These are phyloP conservation scores for Cantharellus anzutake DNA, from an alignment of 768 basidiomycete species.

Conservation along the genomic window DNA sequence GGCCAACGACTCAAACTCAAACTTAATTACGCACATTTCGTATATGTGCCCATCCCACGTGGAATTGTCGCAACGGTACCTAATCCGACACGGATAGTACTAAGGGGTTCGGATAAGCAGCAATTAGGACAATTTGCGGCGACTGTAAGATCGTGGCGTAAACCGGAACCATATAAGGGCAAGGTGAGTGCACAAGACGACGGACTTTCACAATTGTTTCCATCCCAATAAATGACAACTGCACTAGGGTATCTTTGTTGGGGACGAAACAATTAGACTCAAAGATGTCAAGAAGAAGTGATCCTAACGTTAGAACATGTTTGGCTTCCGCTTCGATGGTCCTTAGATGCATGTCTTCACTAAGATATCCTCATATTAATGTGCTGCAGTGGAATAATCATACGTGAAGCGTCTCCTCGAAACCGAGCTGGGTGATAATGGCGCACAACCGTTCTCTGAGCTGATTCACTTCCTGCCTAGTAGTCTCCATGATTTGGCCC, in stretches of 20 bases:
- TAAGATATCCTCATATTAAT: too few species aligned
- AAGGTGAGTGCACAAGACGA: conserved; percentile 40
- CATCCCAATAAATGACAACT: conserved; percentile 1
- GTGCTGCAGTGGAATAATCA: too few species aligned
- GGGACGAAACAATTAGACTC: conserved; percentile 78
- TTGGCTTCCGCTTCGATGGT: too few species aligned
- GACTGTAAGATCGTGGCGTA: conserved; percentile 60
- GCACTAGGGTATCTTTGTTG: conserved; percentile 75
- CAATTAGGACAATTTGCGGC: conserved; percentile 75
- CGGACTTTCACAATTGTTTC: not conserved
- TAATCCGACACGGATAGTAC: conserved; percentile 60
- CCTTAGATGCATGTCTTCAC: too few species aligned
- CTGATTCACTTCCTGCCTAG: too few species aligned
- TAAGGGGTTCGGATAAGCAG: conserved; percentile 79
- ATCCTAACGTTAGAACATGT: not conserved
- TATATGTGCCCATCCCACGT: conserved; percentile 63
- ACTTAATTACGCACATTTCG: conserved; percentile 79
- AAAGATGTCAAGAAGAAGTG: conserved; percentile 95
- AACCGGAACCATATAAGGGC: conserved; percentile 94
- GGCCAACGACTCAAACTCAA: conserved; percentile 72
- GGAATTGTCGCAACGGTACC: conserved; percentile 70
- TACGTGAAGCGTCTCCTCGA: too few species aligned
- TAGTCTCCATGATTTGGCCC: too few species aligned
- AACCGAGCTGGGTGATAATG: too few species aligned
- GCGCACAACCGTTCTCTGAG: too few species aligned